Evolutionary conservation across 106 monocot genomes (phyloP), one percentile per base, ranked within the genome.

Genomic region (Amphibolis antarctica): DNA sequence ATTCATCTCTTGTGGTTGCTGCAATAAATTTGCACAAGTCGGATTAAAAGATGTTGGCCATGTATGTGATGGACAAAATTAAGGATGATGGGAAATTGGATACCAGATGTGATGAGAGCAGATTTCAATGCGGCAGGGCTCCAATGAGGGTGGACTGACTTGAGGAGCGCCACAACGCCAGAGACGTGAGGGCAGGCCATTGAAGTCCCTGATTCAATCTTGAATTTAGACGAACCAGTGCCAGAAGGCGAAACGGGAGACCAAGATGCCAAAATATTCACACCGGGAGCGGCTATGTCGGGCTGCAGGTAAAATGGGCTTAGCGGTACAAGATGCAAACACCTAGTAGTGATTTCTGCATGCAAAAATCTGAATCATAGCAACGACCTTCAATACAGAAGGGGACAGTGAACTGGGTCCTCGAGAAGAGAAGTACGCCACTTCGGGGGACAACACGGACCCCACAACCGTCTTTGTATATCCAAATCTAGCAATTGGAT

Each of bases 71-170:
- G 25, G 19, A 22, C 17, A 55, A 55, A 43, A 44, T 31, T 31
- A 55, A 43, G 6, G 0, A 21, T 0, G 1, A 44, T 1, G 1
- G 3, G 1, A 55, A 25, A 22, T 43, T 55, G 5, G 24, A n/a
- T 67, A 77, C 83, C 87, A 63, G 87, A 78, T 26, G 87, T 87
- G 26, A 83, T 28, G 19, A 87, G 31, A 59, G 87, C 83, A 42
- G 87, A 87, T 73, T 83, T 87, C 44, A 87, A 23, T 22, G 83
- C 83, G 9, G 83, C 77, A 10, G 83, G 87, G 48, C 75, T 80
- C 55, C 69, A 70, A 30, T 36, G 12, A 12, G 69, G 69, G 47
- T 70, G 69, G 14, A 60, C 15, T 24, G 79, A 59, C 28, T 71
- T 75, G 25, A 80, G 53, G 29, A 75, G 42, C 12, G 79, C 75